These are phyloP conservation scores for Mentha longifolia DNA, from an alignment of 257 asterid genomes.

Conservation along the genomic window DNA sequence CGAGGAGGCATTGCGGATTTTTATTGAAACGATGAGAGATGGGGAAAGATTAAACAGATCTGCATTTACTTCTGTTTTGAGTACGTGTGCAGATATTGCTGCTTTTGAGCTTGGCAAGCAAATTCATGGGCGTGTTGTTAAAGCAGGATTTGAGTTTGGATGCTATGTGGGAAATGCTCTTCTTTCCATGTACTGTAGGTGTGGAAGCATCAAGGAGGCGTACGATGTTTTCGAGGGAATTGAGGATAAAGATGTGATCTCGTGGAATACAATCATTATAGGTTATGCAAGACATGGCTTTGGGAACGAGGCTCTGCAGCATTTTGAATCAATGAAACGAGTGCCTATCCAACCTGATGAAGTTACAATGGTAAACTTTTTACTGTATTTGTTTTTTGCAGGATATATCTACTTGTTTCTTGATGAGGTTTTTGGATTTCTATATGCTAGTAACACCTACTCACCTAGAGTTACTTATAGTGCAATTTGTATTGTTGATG, in stretches of 20 bases:
- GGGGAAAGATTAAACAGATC: slow-evolving; percentile 74
- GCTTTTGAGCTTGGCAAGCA: slow-evolving; percentile 92
- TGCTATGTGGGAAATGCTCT: slow-evolving; percentile 89
- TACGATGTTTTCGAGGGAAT: slow-evolving; percentile 58
- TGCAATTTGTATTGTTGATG: too few relatives aligned
- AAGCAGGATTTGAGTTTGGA: slow-evolving; percentile 82
- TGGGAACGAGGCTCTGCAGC: slow-evolving; percentile 68
- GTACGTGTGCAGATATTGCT: slow-evolving; percentile 89
- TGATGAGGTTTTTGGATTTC: background rate
- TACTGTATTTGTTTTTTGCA: background rate
- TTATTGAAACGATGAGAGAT: slow-evolving; percentile 62
- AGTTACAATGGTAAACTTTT: slow-evolving; percentile 76
- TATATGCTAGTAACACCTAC: too few relatives aligned
- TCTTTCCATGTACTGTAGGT: slow-evolving; percentile 89
- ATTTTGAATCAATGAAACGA: slow-evolving; percentile 68
- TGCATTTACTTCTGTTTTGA: slow-evolving; percentile 55
- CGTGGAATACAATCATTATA: slow-evolving; percentile 90
- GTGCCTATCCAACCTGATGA: slow-evolving; percentile 68
- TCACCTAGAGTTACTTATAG: too few relatives aligned
- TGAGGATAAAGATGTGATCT: slow-evolving; percentile 71
- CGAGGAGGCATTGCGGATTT: slow-evolving; percentile 66
- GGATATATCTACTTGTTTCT: background rate
- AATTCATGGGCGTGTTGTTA: slow-evolving; percentile 68
- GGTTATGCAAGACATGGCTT: slow-evolving; percentile 97
- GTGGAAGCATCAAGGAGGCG: slow-evolving; percentile 91